Conservation (phyloP, 495 filamentous ascomycete species). For the Penicillium cinerascens region DNA sequence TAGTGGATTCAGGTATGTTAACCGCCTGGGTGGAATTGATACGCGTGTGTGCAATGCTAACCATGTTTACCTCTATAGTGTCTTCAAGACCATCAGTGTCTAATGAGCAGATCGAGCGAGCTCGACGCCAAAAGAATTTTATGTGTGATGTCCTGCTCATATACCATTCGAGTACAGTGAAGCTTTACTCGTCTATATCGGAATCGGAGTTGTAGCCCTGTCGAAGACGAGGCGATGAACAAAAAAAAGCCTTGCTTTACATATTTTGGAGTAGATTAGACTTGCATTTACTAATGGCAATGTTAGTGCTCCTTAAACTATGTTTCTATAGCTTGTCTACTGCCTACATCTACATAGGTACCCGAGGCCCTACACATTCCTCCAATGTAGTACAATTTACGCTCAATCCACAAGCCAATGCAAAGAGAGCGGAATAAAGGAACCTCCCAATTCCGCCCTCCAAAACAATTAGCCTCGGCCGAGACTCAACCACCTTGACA, state of each 20-base stretch:
- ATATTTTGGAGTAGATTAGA: conserved; percentile 6
- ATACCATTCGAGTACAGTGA: conserved; percentile 28
- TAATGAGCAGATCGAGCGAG: conserved; percentile 24
- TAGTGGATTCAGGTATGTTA: conserved; percentile 66
- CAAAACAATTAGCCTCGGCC: conserved; percentile 7
- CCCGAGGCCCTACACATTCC: not conserved
- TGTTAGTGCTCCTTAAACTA: not conserved
- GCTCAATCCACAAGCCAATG: not conserved
- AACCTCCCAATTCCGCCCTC: conserved; percentile 10
- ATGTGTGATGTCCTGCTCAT: conserved; percentile 34
- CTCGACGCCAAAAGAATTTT: conserved; percentile 17
- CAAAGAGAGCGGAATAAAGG: not conserved
- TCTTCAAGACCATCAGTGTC: conserved; percentile 57
- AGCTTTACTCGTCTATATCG: conserved; percentile 20
- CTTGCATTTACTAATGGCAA: not conserved
- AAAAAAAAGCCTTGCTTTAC: conserved; percentile 6
- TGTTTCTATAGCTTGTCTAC: not conserved
- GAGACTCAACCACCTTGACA: too few species aligned
- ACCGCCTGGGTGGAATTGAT: not conserved
- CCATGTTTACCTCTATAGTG: conserved; percentile 25
- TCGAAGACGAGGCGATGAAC: conserved; percentile 7
- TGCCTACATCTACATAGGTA: too few species aligned
- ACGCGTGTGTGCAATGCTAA: conserved; percentile 15
- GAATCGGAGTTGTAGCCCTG: conserved; percentile 11
- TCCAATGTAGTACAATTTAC: not conserved